Evolutionary conservation across 306 rosid genomes (phyloP), one percentile per base, ranked within the genome.

Genomic region (Trifolium dubium): DNA sequence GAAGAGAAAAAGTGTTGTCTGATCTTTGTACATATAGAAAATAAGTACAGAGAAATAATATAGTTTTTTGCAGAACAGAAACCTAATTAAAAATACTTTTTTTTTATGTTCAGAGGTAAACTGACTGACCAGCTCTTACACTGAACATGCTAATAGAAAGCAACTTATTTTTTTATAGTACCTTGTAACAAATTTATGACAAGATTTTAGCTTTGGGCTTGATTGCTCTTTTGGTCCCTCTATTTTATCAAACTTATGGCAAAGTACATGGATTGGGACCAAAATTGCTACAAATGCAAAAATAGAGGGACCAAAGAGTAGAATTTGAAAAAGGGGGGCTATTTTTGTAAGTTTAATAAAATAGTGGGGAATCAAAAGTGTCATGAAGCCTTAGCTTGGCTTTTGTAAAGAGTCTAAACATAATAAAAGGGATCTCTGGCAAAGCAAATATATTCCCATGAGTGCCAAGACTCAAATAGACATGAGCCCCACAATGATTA

Each of bases 401-500:
- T 10, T 56, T 56, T 28, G 10, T 7, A 8, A 56, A 56, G n/a
- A 34, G 63, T 56, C 29, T 56, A 56, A 23, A 12, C 17, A 56
- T 23, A 28, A 28, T 56, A 28, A 28, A 11, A 56, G 37, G 35
- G 35, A 56, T 4, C 34, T 28, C 17, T 28, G 63, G 34, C 35
- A 56, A 61, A 19, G 34, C 35, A 56, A 61, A 19, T 61, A 14
- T 8, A 8, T 34, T 61, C 67, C 28, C 41, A 14, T n/a, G 67
- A 34, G 46, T 34, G 28, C 28, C 19, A 61, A 32, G 44, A 32
- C 43, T 61, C 28, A 8, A 32, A 11, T 3, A 61, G 67, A 31
- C 43, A 30, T 8, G 67, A n/a, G 5, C 67, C 67, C 67, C 43
- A 32, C 28, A 31, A 31, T 60, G 66, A 60, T 32, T 60, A 53